Base-by-base conservation (phyloP, 2,329 filamentous ascomycete genomes). In the Trichoderma brevicompactum region DNA sequence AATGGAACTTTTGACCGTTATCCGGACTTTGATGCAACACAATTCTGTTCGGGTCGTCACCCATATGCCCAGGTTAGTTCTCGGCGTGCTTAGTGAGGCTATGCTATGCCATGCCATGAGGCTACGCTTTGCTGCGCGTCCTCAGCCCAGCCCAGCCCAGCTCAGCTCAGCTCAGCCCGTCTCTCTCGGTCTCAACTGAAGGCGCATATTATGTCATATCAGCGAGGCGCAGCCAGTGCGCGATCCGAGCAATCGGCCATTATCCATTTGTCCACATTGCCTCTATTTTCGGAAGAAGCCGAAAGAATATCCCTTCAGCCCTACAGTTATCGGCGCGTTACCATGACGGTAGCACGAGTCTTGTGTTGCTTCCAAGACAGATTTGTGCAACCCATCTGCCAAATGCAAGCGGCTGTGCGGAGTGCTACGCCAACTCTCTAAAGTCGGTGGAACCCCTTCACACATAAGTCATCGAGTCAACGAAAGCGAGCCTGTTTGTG, bases 201-300 rank as follows among this genome's bases (percentile, higher is more conserved):
- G 15, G 2, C 46, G 10, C 36, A 48, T 48, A 19, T 59, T 36
- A 52, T 41, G 46, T 50, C 46, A 52, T 23, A 32, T 41, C 2
- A 17, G 36, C 12, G 44, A 61, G 58, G 58, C 58, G 58, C 58
- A 61, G 46, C n/a, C 46, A 52, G 10, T 13, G 19, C 44, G 19
- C 15, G 48, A 38, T 15, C 34, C 32, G 10, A 10, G 7, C 5
- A 38, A 8, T 6, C 32, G 19, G 8, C 52, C 3, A 28, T 28
- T 28, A 28, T 55, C 38, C 41, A 38, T n/a, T 12, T 55, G 19
- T 41, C 15, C 36, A 34, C 15, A 12, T 3, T 15, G 28, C 6
- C 23, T 52, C 58, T 43, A 15, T 23, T 32, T 43, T 41, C 46
- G 7, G 40, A 43, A 28, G 15, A 19, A 41, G 23, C 28, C 46